Evolutionary conservation across 2,329 filamentous ascomycete genomes (phyloP).

Genomic region (Moelleriella libera): DNA sequence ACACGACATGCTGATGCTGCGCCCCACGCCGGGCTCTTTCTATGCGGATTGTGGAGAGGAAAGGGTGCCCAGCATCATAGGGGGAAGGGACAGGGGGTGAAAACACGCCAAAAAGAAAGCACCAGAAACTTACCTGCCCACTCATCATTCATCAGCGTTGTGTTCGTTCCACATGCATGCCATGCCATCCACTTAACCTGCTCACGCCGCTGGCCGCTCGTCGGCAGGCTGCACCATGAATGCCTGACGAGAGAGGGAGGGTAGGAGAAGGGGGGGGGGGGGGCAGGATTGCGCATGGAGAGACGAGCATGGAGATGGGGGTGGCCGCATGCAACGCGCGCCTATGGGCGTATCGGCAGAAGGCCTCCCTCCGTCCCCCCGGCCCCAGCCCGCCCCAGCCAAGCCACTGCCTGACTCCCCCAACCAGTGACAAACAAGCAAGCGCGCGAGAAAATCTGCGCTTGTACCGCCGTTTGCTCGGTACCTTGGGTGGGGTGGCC

Average conservation of each 20-base stretch:
- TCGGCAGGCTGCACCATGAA: background rate
- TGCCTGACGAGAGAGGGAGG: background rate
- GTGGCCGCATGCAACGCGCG: constrained; percentile 1
- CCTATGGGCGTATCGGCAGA: constrained; percentile 4
- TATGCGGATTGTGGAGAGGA: background rate
- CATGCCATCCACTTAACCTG: background rate
- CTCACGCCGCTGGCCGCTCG: too few relatives aligned
- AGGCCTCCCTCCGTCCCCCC: constrained; percentile 1
- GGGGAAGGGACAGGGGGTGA: background rate
- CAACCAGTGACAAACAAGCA: background rate
- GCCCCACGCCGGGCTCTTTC: constrained; percentile 11
- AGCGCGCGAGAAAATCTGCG: constrained; percentile 1
- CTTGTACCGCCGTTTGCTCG: background rate
- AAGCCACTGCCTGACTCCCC: constrained; percentile 3
- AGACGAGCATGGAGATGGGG: background rate
- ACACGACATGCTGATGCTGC: constrained; percentile 10
- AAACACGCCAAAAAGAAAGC: background rate
- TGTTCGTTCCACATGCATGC: too few relatives aligned
- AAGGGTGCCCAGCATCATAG: background rate
- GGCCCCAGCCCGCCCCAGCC: constrained; percentile 4
- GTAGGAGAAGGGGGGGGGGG: background rate
- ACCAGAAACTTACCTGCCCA: too few relatives aligned
- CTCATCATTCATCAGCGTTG: background rate
- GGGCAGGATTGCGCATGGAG: background rate
- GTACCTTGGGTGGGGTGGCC: background rate